Evolutionary conservation across 495 filamentous ascomycete species (phyloP).

Genomic region (Penicillium soppii): DNA sequence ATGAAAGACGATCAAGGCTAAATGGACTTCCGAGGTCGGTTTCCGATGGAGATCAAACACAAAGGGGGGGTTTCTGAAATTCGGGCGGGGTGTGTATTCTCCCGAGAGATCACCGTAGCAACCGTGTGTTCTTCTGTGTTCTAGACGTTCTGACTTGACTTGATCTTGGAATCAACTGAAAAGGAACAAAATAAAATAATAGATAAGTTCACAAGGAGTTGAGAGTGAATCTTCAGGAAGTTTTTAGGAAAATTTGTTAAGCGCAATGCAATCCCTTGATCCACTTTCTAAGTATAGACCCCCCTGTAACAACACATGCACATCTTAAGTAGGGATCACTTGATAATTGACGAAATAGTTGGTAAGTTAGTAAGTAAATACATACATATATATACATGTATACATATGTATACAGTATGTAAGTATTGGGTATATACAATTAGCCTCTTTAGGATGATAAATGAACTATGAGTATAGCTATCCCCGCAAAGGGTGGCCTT

Average conservation of each 20-base stretch:
- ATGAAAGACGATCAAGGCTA: slow-evolving; percentile 4
- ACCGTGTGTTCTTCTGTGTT: background rate
- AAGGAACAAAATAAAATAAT: background rate
- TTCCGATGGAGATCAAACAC: slow-evolving; percentile 9
- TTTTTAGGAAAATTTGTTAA: background rate
- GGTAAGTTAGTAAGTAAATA: too few species aligned
- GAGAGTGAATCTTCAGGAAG: too few species aligned
- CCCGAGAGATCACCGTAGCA: slow-evolving; percentile 24
- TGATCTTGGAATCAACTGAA: background rate
- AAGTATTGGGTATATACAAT: too few species aligned
- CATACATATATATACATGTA: too few species aligned
- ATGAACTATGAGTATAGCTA: too few species aligned
- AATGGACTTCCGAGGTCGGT: background rate
- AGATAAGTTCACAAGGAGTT: too few species aligned
- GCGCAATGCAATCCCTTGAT: slow-evolving; percentile 5
- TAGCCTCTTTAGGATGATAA: too few species aligned
- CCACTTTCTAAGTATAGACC: slow-evolving; percentile 2
- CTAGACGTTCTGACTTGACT: background rate
- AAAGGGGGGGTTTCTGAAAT: slow-evolving; percentile 2
- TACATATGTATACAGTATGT: too few species aligned
- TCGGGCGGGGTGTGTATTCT: slow-evolving; percentile 15
- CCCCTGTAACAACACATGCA: too few species aligned
- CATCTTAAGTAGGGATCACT: too few species aligned
- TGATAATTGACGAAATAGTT: too few species aligned
- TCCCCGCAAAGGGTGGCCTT: too few species aligned